Percentiles rank a stretch among this genome's conserved stretches.
Conservation (phyloP, 1,139 yeast species). For the Suhomyces chickasaworum region DNA sequence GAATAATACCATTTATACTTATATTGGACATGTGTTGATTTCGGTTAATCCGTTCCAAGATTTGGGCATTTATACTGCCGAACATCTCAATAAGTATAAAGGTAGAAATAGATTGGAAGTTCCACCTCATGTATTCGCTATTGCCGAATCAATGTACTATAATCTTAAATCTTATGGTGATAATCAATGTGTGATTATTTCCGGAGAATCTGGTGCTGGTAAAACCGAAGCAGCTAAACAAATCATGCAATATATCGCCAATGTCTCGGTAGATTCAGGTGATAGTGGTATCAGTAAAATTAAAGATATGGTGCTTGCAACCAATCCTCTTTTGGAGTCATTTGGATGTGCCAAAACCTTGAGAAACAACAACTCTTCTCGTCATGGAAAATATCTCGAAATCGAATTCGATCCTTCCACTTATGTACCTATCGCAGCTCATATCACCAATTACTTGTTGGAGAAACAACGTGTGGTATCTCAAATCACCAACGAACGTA, state of each 20-base stretch:
- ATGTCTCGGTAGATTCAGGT: conserved; percentile 54
- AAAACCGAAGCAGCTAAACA: conserved; percentile 98
- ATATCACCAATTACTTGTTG: conserved; percentile 88
- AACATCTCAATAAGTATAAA: conserved; percentile 70
- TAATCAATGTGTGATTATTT: conserved; percentile 95
- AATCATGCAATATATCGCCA: conserved; percentile 97
- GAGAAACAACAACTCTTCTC: conserved; percentile 92
- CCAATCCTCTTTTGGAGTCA: conserved; percentile 93
- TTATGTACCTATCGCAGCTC: conserved; percentile 92
- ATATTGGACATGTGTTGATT: conserved; percentile 85
- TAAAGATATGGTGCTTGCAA: conserved; percentile 97
- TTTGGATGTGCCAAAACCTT: conserved; percentile 98
- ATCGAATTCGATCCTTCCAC: conserved; percentile 73
- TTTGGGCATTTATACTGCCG: conserved; percentile 88
- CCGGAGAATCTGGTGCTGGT: conserved; percentile 99
- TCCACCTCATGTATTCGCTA: conserved; percentile 98
- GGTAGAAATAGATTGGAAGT: conserved; percentile 94
- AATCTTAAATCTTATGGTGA: conserved; percentile 93
- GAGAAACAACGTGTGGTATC: conserved; percentile 96
- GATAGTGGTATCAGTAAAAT: conserved; percentile 66
- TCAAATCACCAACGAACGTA: conserved; percentile 89
- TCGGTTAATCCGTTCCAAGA: conserved; percentile 97
- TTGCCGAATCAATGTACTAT: conserved; percentile 96
- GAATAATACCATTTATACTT: conserved; percentile 87
- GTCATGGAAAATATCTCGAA: conserved; percentile 97